phyloP scores from a whole-genome alignment of 1,139 yeast species.

The Saccharomycopsis hybrid region DNA sequence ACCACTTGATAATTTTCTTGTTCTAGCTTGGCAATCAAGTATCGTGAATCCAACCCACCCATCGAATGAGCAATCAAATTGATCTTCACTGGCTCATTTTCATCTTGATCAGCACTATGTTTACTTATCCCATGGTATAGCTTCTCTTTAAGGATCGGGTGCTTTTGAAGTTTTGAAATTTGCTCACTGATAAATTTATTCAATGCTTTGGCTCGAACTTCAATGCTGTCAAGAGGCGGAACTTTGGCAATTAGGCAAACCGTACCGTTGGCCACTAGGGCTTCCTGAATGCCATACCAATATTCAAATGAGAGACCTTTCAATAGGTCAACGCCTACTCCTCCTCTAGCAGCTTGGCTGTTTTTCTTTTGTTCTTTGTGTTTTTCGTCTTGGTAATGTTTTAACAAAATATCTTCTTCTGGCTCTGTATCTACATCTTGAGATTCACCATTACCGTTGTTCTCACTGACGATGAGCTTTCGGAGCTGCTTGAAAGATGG shows the following conservation, averaged over 20 bases:
- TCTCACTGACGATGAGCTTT: constrained; percentile 23
- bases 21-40: constrained; percentile 53
- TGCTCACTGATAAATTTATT: constrained; percentile 45
- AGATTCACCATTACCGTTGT: not conserved
- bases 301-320: constrained; percentile 49
- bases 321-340: constrained; percentile 22
- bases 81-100: constrained; percentile 37
- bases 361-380: constrained; percentile 11
- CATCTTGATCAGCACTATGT: constrained; percentile 23
- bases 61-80: constrained; percentile 87
- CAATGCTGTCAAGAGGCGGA: constrained; percentile 75
- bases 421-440: too few species aligned
- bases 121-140: constrained; percentile 29
- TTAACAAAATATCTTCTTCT: too few species aligned
- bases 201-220: constrained; percentile 57
- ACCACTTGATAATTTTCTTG: constrained; percentile 46
- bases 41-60: constrained; percentile 89
- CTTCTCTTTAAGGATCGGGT: constrained; percentile 25
- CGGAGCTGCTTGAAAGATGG: constrained; percentile 35
- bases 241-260: constrained; percentile 69
- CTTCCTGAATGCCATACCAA: constrained; percentile 74
- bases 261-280: constrained; percentile 55
- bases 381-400: constrained; percentile 21
- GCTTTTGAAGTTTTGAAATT: constrained; percentile 32
- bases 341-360: constrained; percentile 18